These are phyloP conservation scores for Durusdinium trenchii DNA, from an alignment of 73 alveolate genomes.

Conservation along the genomic window DNA sequence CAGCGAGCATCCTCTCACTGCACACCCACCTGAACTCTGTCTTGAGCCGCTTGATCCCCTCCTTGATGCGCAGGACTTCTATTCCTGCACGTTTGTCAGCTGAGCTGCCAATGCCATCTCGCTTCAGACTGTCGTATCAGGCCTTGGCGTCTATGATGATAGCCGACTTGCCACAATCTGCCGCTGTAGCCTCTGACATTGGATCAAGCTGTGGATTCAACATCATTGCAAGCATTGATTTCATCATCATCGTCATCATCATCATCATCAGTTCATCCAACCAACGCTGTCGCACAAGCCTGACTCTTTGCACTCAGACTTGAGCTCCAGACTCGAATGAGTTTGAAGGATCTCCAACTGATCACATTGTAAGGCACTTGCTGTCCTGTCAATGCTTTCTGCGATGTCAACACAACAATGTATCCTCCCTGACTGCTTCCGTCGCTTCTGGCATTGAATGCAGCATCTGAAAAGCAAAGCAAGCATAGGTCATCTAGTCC, in stretches of 20 bases:
- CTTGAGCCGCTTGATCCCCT: neutral
- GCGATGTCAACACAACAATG: neutral
- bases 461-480: neutral
- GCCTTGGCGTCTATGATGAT: constrained; percentile 13
- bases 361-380: neutral
- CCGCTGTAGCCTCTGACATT: neutral
- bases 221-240: neutral
- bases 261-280: no score
- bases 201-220: neutral
- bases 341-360: neutral
- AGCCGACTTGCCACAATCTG: neutral
- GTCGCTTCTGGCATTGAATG: neutral
- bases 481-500: neutral
- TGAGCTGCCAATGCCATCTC: neutral
- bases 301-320: constrained; percentile 3
- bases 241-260: neutral
- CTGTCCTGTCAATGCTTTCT: neutral
- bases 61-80: neutral
- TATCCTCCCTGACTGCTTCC: neutral
- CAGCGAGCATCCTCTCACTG: neutral
- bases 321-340: neutral
- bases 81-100: neutral
- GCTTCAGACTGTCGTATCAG: neutral
- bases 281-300: neutral
- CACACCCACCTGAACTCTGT: neutral